Evolutionary conservation across 352 stramenopile species (phyloP).

Genomic region (Phytophthora constricta): DNA sequence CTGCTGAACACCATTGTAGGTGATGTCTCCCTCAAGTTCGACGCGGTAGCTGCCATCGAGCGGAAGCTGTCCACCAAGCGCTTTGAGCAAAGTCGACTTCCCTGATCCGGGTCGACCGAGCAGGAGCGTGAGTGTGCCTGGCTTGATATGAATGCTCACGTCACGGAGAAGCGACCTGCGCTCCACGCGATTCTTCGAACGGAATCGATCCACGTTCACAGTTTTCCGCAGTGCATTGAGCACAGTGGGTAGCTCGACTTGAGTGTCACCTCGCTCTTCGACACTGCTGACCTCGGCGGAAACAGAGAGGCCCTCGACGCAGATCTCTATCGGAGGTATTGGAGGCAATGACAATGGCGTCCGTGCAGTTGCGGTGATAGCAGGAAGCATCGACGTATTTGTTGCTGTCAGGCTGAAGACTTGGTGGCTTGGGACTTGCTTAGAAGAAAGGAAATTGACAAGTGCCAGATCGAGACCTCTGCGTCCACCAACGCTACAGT

Average conservation of each 20-base stretch:
- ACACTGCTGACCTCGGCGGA: conserved; percentile 29
- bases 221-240: conserved; percentile 24
- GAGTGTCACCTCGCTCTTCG: conserved; percentile 1
- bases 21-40: conserved; percentile 25
- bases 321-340: conserved; percentile 52
- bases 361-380: too few relatives aligned
- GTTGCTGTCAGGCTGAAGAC: too few relatives aligned
- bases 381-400: too few relatives aligned
- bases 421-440: neutral
- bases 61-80: conserved; percentile 33
- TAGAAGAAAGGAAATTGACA: conserved; percentile 8
- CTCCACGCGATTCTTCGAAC: conserved; percentile 19
- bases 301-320: conserved; percentile 51
- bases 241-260: conserved; percentile 40
- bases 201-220: conserved; percentile 1
- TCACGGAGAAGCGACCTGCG: conserved; percentile 34
- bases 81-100: conserved; percentile 52
- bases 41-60: conserved; percentile 27
- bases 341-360: too few relatives aligned
- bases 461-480: conserved; percentile 8
- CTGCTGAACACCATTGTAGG: conserved; percentile 31
- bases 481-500: too few relatives aligned
- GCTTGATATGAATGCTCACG: conserved; percentile 36
- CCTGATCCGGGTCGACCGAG: conserved; percentile 40
- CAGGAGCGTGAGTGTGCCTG: conserved; percentile 29